Evolutionary conservation across 2,329 filamentous ascomycete genomes (phyloP).

Genomic region (Cladophialophora psammophila): DNA sequence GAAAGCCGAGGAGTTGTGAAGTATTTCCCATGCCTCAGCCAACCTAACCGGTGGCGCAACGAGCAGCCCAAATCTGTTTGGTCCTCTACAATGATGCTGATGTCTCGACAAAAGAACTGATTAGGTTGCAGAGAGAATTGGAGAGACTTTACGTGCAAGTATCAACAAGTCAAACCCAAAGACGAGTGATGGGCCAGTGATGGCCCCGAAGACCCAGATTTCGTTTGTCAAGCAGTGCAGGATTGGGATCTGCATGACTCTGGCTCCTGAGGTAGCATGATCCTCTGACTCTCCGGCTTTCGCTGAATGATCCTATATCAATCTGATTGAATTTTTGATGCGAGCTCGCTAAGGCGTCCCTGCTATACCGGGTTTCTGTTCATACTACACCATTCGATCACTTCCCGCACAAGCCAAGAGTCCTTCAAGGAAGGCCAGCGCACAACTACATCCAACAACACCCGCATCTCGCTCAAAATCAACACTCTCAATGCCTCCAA

Average conservation of each 20-base stretch:
- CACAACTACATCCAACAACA: not conserved
- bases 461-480: not conserved
- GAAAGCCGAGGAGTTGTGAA: constrained; percentile 38
- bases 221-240: not conserved
- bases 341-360: not conserved
- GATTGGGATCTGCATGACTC: not conserved
- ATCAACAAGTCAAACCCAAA: not conserved
- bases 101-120: not conserved
- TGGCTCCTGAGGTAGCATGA: not conserved
- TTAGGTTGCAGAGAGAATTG: not conserved
- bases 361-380: not conserved
- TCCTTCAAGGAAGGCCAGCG: not conserved
- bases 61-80: not conserved
- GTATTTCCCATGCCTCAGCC: not conserved
- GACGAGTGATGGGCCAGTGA: too few species aligned
- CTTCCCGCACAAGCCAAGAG: not conserved
- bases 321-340: not conserved
- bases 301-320: not conserved
- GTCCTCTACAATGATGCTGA: not conserved
- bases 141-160: not conserved
- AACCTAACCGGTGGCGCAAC: not conserved
- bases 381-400: not conserved
- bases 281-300: not conserved
- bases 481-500: constrained; percentile 17
- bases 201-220: not conserved